Percentiles rank a stretch among this genome's conserved stretches.
Conservation (phyloP, 1,139 yeast species). For the Sugiyamaella neomexicana region DNA sequence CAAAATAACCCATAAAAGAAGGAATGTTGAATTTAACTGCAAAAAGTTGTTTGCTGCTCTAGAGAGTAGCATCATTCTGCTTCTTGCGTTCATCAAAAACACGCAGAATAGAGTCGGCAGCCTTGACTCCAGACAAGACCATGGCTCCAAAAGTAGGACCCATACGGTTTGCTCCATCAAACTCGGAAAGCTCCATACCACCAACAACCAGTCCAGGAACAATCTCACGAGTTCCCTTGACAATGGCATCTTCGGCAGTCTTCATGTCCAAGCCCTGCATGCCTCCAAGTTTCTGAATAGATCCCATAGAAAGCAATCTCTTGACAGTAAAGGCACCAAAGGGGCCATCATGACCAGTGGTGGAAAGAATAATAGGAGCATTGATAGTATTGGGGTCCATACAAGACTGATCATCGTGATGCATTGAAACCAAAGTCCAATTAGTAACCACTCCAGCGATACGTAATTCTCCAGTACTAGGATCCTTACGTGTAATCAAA, state of each 20-base stretch:
- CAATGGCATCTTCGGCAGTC: slow-evolving; percentile 75
- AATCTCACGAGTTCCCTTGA: slow-evolving; percentile 66
- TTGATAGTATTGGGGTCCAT: slow-evolving; percentile 86
- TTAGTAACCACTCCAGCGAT: slow-evolving; percentile 81
- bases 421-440: slow-evolving; percentile 77
- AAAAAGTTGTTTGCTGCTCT: background rate
- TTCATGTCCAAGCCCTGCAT: slow-evolving; percentile 84
- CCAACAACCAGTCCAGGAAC: slow-evolving; percentile 73
- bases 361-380: slow-evolving; percentile 66
- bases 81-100: slow-evolving; percentile 52
- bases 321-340: slow-evolving; percentile 80
- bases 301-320: slow-evolving; percentile 43
- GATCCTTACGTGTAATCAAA: slow-evolving; percentile 68
- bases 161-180: slow-evolving; percentile 78
- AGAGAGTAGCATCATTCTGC: slow-evolving; percentile 35
- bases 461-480: slow-evolving; percentile 53
- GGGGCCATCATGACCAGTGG: slow-evolving; percentile 83
- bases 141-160: slow-evolving; percentile 85
- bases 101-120: slow-evolving; percentile 61
- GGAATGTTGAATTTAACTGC: too few relatives aligned
- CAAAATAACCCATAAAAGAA: background rate
- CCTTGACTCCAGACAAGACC: slow-evolving; percentile 75
- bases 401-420: slow-evolving; percentile 76
- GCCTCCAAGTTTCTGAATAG: slow-evolving; percentile 57
- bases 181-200: slow-evolving; percentile 80